Percentiles rank a stretch among this genome's conserved stretches.
These are phyloP conservation scores for Saturnispora saitoi DNA, from an alignment of 805 yeast species.

Conservation along the genomic window DNA sequence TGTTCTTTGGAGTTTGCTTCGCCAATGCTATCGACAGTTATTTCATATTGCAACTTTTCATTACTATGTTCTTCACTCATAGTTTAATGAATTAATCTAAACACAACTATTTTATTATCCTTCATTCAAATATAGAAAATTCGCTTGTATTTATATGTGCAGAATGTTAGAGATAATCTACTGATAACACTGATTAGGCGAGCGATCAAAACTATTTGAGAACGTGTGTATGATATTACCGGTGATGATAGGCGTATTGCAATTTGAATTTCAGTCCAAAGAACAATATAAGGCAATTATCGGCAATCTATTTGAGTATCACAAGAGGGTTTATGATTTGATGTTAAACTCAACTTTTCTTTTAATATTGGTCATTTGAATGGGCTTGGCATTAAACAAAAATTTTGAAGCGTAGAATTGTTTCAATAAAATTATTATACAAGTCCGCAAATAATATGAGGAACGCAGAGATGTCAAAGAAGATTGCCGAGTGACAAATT, in stretches of 20 bases:
- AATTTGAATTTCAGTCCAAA: no score
- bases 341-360: no score
- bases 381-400: no score
- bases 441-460: neutral
- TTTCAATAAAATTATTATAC: neutral
- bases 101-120: neutral
- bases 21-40: neutral
- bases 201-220: neutral
- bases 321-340: no score
- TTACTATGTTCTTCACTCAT: neutral
- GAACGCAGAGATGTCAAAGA: no score
- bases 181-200: neutral
- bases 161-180: neutral
- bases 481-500: neutral
- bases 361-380: no score
- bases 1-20: neutral
- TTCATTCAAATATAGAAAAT: neutral
- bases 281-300: no score
- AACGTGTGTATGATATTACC: neutral
- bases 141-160: neutral
- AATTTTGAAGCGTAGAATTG: no score
- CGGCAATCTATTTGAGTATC: no score
- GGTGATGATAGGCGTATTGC: no score
- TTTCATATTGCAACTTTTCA: slow-evolving; percentile 3
- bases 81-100: neutral